Base-by-base conservation (phyloP, 2,329 filamentous ascomycete species). In the Epichloe aotearoae region DNA sequence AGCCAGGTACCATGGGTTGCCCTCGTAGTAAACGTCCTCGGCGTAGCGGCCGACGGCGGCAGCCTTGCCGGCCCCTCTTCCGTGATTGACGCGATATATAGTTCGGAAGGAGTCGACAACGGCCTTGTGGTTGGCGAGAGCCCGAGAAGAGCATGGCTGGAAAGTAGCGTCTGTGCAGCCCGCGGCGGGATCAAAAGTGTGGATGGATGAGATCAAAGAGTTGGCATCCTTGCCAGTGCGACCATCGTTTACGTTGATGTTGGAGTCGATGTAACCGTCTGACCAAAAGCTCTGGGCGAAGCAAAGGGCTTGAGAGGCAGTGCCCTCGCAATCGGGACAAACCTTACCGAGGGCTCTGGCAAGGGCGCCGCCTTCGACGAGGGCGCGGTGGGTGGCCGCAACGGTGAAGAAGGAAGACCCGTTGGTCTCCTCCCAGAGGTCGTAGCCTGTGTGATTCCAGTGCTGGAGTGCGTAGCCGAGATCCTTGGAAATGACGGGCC, bases 401-500 rank as follows among this genome's bases (percentile, higher is more conserved):
- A 82, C 69, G 1, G 87, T 93, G 66, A 91, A 94, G 71, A 90
- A 93, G 0, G 85, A 89, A 20, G 79, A 82, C 40, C 86, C 84
- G 23, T 73, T 70, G 14, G 90, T 79, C 64, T 93, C 88, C 63
- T 93, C 88, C 88, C 88, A 93, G 3, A 94, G 74, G 63, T 94
- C 88, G 59, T 81, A 93, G 5, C 77, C 76, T 0, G 75, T 77
- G 55, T 72, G 65, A 61, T 78, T 79, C 75, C 83, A 87, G 68
- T 87, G 86, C 60, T 87, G 79, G 1, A 80, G 75, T 6, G 88
- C 80, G 55, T 91, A 93, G 43, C 74, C 75, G 36, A 94, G 73
- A 59, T 93, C 88, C 57, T 89, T 91, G 46, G 74, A 72, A 45
- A 89, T 77, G 49, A 91, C 71, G 2, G 86, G 86, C 85, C 85